A percentile compares a stretch with the other conserved stretches of the same genome.
phyloP scores from a whole-genome alignment of 2,329 filamentous ascomycete genomes.

The Coniochaeta sp. region DNA sequence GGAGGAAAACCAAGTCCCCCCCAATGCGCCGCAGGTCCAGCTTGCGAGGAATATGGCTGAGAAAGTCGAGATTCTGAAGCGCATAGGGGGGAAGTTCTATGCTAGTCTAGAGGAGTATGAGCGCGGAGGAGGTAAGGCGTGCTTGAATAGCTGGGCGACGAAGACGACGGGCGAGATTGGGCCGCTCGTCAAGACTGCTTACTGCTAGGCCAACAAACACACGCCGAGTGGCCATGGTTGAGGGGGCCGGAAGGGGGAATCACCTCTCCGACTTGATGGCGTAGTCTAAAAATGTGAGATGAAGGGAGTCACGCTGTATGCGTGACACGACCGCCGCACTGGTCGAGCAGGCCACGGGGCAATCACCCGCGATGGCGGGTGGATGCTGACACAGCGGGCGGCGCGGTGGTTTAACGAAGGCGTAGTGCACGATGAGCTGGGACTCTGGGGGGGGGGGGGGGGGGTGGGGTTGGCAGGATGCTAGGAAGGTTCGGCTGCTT shows the following conservation, averaged over 20 bases:
- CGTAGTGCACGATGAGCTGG: no score
- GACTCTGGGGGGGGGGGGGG: no score
- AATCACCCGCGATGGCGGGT: no score
- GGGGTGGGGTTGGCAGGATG: not conserved
- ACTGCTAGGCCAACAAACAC: not conserved
- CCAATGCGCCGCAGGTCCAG: not conserved
- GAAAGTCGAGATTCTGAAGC: slow-evolving; percentile 3
- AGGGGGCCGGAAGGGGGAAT: not conserved
- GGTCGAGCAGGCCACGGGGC: not conserved
- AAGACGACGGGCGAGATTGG: slow-evolving; percentile 1
- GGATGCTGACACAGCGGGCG: no score
- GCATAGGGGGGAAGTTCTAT: not conserved
- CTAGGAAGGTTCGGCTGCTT: not conserved
- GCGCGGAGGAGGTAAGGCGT: not conserved
- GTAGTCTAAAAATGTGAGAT: no score
- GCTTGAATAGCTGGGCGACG: not conserved
- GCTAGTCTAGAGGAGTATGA: slow-evolving; percentile 3
- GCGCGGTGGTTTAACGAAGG: not conserved
- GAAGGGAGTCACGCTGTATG: no score
- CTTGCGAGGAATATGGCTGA: not conserved
- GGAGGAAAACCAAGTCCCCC: not conserved
- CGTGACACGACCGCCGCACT: no score
- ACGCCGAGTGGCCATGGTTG: not conserved
- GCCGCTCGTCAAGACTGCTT: slow-evolving; percentile 1
- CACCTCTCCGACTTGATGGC: no score